phyloP scores from a whole-genome alignment of 2,329 filamentous ascomycete genomes.

The Alternaria sp. region DNA sequence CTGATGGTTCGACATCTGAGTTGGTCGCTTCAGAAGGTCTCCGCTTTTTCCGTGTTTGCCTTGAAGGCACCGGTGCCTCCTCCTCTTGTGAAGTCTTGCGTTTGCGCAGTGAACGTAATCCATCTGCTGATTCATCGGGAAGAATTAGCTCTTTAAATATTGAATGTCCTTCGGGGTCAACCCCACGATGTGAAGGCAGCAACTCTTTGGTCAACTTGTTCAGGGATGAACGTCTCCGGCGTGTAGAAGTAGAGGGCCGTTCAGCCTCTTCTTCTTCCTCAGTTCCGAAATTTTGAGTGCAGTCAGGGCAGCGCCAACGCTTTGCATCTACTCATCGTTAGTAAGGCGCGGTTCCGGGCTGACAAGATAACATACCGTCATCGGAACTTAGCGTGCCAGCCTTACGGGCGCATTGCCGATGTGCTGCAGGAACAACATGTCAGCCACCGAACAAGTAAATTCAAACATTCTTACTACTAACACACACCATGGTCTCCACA shows the following conservation, averaged over 20 bases:
- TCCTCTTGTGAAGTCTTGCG: conserved; percentile 79
- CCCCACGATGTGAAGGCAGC: conserved; percentile 71
- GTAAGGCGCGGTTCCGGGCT: conserved; percentile 19
- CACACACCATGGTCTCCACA: conserved; percentile 85
- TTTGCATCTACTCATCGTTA: conserved; percentile 58
- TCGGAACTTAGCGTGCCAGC: conserved; percentile 68
- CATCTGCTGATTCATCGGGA: conserved; percentile 77
- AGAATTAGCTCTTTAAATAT: conserved; percentile 77
- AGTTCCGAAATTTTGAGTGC: conserved; percentile 58
- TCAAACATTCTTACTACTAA: conserved; percentile 22
- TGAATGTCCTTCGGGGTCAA: conserved; percentile 70
- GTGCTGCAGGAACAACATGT: conserved; percentile 70
- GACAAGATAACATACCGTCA: conserved; percentile 64
- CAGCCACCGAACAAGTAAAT: conserved; percentile 49
- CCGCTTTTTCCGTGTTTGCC: conserved; percentile 54
- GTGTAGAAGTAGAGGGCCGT: conserved; percentile 53
- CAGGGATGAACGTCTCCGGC: conserved; percentile 64
- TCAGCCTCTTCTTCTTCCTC: conserved; percentile 49
- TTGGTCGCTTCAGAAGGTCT: conserved; percentile 49
- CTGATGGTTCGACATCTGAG: conserved; percentile 39
- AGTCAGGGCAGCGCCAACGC: conserved; percentile 69
- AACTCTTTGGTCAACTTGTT: conserved; percentile 75
- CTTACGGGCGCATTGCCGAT: conserved; percentile 86
- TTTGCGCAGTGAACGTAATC: conserved; percentile 80
- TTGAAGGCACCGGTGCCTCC: conserved; percentile 60